phyloP scores from a whole-genome alignment of 345 rosid species.

The Eucalyptus tenuipes region DNA sequence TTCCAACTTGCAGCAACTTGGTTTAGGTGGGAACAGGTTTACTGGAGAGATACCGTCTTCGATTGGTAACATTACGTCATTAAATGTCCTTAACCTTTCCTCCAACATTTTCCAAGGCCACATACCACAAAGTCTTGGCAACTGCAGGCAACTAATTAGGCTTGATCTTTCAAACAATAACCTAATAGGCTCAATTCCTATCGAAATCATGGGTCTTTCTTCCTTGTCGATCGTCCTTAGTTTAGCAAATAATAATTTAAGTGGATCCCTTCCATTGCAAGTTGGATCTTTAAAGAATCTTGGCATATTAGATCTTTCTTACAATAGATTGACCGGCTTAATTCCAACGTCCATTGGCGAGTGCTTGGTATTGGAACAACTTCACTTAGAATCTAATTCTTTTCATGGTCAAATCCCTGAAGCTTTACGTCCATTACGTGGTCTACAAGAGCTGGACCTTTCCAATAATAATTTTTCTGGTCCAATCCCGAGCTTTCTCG shows the following conservation, averaged over 20 bases:
- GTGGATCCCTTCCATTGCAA: not conserved
- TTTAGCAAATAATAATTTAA: not conserved
- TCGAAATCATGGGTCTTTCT: no score
- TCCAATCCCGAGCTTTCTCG: not conserved
- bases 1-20: no score
- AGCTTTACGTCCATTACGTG: not conserved
- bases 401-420: not conserved
- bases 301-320: not conserved
- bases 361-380: not conserved
- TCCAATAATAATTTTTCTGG: not conserved
- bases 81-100: no score
- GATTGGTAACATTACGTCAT: no score
- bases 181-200: no score
- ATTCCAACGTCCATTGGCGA: not conserved
- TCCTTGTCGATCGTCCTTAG: no score
- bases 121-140: no score
- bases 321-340: not conserved
- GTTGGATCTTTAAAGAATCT: not conserved
- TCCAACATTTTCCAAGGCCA: no score
- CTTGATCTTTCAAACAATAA: no score
- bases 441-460: not conserved
- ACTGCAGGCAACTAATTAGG: no score
- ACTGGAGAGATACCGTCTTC: no score
- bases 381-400: not conserved
- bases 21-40: fast-evolving